phyloP scores from a whole-genome alignment of 2,329 filamentous ascomycete species.

The Scortechinia acanthostroma region DNA sequence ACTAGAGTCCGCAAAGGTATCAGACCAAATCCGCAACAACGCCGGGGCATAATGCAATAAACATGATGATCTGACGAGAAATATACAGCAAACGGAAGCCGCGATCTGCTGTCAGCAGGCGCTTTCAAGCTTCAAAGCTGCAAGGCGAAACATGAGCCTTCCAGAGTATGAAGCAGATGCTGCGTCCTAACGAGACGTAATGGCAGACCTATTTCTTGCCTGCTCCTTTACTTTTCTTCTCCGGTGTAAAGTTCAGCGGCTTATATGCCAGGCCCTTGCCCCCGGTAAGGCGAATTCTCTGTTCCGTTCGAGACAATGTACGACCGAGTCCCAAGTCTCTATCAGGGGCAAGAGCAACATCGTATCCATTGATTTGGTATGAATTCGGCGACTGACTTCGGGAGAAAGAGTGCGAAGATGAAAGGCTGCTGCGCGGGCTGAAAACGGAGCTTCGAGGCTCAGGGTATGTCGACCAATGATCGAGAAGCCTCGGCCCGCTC shows the following conservation, averaged over 20 bases:
- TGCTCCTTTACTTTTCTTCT: slow-evolving; percentile 3
- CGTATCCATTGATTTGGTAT: slow-evolving; percentile 21
- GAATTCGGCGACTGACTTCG: slow-evolving; percentile 15
- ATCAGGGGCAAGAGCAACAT: slow-evolving; percentile 27
- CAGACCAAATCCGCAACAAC: too few species aligned
- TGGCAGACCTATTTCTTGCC: too few species aligned
- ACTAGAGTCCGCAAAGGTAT: too few species aligned
- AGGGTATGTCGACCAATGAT: background rate
- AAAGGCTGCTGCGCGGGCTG: background rate
- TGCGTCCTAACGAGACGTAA: too few species aligned
- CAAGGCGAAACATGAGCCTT: too few species aligned
- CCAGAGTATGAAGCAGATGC: too few species aligned
- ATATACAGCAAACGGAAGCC: too few species aligned
- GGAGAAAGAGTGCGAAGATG: slow-evolving; percentile 7
- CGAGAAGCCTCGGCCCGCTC: slow-evolving; percentile 17
- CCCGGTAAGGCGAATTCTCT: slow-evolving; percentile 28
- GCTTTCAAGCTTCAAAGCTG: too few species aligned
- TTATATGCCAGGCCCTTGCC: slow-evolving; percentile 30
- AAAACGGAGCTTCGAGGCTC: background rate
- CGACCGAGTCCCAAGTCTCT: slow-evolving; percentile 23
- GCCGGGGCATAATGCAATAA: too few species aligned
- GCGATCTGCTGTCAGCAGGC: too few species aligned
- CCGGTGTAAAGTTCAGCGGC: slow-evolving; percentile 14
- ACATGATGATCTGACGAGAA: too few species aligned
- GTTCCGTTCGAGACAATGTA: slow-evolving; percentile 29